Conservation (phyloP, 2,329 filamentous ascomycete species). For the Colletotrichum gloeosporioides region DNA sequence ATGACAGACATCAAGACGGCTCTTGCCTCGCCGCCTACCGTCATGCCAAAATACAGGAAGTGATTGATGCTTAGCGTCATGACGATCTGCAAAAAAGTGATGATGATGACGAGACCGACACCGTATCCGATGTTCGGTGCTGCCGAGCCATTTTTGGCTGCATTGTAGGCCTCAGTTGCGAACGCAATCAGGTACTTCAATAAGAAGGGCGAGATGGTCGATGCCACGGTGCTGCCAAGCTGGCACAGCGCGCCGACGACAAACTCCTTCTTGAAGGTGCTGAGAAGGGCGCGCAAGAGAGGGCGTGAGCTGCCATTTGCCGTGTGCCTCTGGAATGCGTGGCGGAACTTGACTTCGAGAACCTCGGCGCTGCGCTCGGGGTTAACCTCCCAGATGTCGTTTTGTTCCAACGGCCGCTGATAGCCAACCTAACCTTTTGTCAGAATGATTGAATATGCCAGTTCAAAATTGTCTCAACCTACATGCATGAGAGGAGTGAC, state of each 20-base stretch:
- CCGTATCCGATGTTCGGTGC: neutral
- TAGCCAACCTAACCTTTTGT: conserved; percentile 71
- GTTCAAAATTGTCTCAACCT: neutral
- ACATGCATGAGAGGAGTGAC: neutral
- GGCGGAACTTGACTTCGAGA: conserved; percentile 66
- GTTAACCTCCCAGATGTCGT: conserved; percentile 89
- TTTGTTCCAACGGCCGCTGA: conserved; percentile 77
- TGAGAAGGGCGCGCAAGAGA: conserved; percentile 77
- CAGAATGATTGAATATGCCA: neutral
- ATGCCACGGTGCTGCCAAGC: conserved; percentile 71
- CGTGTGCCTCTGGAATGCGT: conserved; percentile 67
- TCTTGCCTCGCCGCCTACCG: conserved; percentile 82
- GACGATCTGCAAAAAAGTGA: conserved; percentile 84
- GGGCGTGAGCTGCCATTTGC: conserved; percentile 73
- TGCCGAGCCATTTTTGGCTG: neutral
- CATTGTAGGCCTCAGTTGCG: conserved; percentile 75
- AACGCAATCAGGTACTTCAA: conserved; percentile 87
- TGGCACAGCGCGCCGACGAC: conserved; percentile 83
- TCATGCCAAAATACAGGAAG: conserved; percentile 93
- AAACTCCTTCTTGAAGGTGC: conserved; percentile 85
- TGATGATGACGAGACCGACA: conserved; percentile 46
- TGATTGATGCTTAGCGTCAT: conserved; percentile 85
- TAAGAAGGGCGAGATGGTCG: conserved; percentile 83
- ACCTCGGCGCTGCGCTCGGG: conserved; percentile 76
- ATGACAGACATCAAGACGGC: conserved; percentile 84